These are phyloP conservation scores for Vanrija sp. DNA, from an alignment of 1,284 basidiomycete genomes.

Conservation along the genomic window DNA sequence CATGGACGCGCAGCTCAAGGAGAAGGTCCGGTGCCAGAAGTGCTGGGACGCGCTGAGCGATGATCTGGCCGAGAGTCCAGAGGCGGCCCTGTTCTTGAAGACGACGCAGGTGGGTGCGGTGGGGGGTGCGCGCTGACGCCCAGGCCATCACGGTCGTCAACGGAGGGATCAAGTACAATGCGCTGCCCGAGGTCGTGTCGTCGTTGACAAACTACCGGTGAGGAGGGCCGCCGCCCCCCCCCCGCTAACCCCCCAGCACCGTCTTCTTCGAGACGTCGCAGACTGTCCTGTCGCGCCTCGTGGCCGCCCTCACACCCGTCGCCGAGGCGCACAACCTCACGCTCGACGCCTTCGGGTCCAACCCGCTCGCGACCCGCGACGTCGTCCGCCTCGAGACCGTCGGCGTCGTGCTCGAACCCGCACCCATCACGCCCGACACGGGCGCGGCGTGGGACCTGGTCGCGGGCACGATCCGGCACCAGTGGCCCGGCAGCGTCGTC, in stretches of 20 bases:
- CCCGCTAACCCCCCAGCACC: no score
- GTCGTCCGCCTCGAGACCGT: conserved; percentile 15
- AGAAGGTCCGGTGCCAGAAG: conserved; percentile 7
- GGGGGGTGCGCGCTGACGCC: no score
- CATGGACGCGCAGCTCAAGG: conserved; percentile 7
- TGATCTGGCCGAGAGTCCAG: conserved; percentile 2
- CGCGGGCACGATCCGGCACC: conserved; percentile 18
- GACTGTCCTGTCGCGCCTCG: conserved; percentile 9
- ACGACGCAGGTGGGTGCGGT: conserved; percentile 6
- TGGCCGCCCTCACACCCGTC: conserved; percentile 9
- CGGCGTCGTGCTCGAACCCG: conserved; percentile 14
- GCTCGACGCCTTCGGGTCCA: conserved; percentile 11
- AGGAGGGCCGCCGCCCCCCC: no score
- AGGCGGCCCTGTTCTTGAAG: conserved; percentile 11
- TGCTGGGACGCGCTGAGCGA: conserved; percentile 9
- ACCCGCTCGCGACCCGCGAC: conserved; percentile 10
- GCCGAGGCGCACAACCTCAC: conserved; percentile 14
- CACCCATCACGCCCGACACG: conserved; percentile 14
- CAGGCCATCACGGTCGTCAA: conserved; percentile 18
- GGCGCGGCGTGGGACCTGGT: conserved; percentile 16
- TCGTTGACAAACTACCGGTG: no score
- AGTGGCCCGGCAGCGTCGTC: conserved; percentile 16
- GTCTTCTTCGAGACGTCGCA: conserved; percentile 16
- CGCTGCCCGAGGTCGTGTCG: conserved; percentile 15
- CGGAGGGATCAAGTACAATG: conserved; percentile 26